A percentile compares a stretch with the other conserved stretches of the same genome.
Evolutionary conservation across 2,329 filamentous ascomycete species (phyloP).

Genomic region (Penicillium sp.): DNA sequence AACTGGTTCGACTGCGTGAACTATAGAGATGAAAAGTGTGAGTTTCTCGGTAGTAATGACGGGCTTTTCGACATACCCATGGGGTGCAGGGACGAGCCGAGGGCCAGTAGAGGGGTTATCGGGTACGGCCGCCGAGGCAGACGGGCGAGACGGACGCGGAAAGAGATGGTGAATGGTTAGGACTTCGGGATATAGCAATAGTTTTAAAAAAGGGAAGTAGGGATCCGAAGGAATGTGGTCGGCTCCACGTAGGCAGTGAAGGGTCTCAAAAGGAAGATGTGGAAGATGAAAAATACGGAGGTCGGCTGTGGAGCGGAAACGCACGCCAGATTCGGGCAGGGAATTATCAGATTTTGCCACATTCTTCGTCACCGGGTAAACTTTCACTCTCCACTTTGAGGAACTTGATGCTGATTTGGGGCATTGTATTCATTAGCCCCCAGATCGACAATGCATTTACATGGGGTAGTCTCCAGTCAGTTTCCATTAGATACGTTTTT

Average conservation of each 20-base stretch:
- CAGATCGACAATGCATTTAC: conserved; percentile 22
- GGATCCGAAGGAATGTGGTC: conserved; percentile 6
- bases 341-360: conserved; percentile 23
- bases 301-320: conserved; percentile 4
- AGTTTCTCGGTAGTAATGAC: not conserved
- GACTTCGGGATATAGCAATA: not conserved
- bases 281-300: conserved; percentile 6
- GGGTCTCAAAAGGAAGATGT: not conserved
- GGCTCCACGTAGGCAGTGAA: conserved; percentile 1
- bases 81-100: conserved; percentile 1
- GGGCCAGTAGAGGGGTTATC: conserved; percentile 1
- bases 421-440: conserved; percentile 10
- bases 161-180: not conserved
- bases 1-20: conserved; percentile 32
- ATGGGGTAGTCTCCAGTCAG: not conserved
- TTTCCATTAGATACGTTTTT: not conserved
- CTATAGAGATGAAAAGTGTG: conserved; percentile 15
- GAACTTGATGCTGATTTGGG: not conserved
- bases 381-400: not conserved
- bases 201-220: not conserved
- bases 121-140: conserved; percentile 3
- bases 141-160: not conserved
- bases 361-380: conserved; percentile 7
- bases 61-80: conserved; percentile 20
- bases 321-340: conserved; percentile 3